Evolutionary conservation across 306 rosid species (phyloP).

Genomic region (Prosopis cineraria): DNA sequence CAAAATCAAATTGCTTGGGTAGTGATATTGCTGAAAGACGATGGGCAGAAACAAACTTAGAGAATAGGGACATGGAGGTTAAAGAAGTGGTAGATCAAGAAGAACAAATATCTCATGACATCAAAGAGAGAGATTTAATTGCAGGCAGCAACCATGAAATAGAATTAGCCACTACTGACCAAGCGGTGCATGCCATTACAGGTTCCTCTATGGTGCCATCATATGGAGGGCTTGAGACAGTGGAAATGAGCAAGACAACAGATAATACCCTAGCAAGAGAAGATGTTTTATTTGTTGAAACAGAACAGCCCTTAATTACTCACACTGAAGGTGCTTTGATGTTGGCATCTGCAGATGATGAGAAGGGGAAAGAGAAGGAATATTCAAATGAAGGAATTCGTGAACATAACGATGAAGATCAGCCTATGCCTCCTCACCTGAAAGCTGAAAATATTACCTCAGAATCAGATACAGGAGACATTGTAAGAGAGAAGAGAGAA

Average conservation of each 20-base stretch:
- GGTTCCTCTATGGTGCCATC: conserved; percentile 18
- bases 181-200: conserved; percentile 1
- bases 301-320: neutral
- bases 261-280: conserved; percentile 22
- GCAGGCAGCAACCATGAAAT: neutral
- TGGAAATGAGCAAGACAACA: neutral
- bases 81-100: conserved; percentile 1
- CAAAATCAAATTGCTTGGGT: neutral
- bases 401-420: conserved; percentile 22
- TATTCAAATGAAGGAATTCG: conserved; percentile 24
- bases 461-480: conserved; percentile 9
- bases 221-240: conserved; percentile 7
- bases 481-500: conserved; percentile 2
- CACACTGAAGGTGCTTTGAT: neutral
- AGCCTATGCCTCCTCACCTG: neutral
- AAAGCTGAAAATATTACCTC: conserved; percentile 16
- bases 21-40: conserved; percentile 18
- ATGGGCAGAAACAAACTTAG: neutral
- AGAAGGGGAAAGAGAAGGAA: conserved; percentile 14
- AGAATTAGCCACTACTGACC: neutral
- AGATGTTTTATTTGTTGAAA: neutral
- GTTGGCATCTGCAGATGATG: conserved; percentile 18
- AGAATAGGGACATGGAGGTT: conserved; percentile 7
- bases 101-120: neutral
- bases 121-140: neutral